These are phyloP conservation scores for Citrus reticulata DNA, from an alignment of 345 rosid genomes.

Conservation along the genomic window DNA sequence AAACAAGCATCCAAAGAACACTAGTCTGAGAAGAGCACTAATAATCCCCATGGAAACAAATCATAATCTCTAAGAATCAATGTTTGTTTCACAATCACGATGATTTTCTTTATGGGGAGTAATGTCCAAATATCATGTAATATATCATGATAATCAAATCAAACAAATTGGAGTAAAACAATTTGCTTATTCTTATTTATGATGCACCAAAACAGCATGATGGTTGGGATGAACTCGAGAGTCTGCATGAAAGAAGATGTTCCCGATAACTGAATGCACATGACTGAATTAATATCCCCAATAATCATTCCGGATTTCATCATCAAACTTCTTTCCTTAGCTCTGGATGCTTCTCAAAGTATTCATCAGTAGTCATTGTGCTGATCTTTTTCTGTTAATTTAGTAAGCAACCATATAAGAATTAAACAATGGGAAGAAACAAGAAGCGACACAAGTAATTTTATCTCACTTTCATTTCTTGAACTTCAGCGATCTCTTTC, in stretches of 20 bases:
- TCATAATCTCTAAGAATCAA: not conserved
- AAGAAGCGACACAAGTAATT: not conserved
- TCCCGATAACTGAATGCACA: not conserved
- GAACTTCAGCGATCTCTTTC: slow-evolving; percentile 81
- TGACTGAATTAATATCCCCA: slow-evolving; percentile 57
- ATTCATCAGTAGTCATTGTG: slow-evolving; percentile 93
- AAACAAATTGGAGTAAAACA: not conserved
- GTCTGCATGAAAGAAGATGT: not conserved
- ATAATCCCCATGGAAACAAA: not conserved
- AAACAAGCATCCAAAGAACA: not conserved
- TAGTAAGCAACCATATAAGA: slow-evolving; percentile 4
- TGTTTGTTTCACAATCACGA: not conserved
- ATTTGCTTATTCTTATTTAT: not conserved
- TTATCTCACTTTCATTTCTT: slow-evolving; percentile 64
- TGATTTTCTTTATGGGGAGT: not conserved
- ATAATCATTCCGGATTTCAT: slow-evolving; percentile 82
- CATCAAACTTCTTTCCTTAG: slow-evolving; percentile 83
- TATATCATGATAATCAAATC: not conserved
- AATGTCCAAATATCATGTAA: not conserved
- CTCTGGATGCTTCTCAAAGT: slow-evolving; percentile 88
- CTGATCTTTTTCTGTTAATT: slow-evolving; percentile 68
- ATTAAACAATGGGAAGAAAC: not conserved
- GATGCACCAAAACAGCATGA: not conserved
- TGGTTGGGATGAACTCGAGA: not conserved
- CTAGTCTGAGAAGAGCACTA: not conserved